These are phyloP conservation scores for Xylariomycetidae sp. DNA, from an alignment of 2,329 filamentous ascomycete genomes.

Conservation along the genomic window DNA sequence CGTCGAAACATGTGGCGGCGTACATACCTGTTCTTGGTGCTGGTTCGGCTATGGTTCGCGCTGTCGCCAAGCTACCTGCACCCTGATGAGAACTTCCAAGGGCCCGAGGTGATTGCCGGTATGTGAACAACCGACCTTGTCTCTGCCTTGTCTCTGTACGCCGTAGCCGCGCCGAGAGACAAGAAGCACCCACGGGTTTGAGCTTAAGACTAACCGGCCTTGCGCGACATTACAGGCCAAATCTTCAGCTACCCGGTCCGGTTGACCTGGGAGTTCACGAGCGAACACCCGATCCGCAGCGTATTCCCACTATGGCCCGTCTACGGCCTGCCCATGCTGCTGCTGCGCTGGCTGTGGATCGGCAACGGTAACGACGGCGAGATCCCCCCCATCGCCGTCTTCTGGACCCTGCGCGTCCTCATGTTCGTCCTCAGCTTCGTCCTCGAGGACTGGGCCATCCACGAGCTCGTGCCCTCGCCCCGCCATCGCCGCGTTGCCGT, in stretches of 20 bases:
- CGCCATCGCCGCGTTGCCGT: constrained; percentile 68
- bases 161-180: too few relatives aligned
- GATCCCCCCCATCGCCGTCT: constrained; percentile 78
- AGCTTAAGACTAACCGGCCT: constrained; percentile 8
- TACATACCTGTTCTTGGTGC: constrained; percentile 75
- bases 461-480: constrained; percentile 78
- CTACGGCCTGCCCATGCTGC: constrained; percentile 88
- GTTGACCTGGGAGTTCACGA: constrained; percentile 94
- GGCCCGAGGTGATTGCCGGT: constrained; percentile 96
- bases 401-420: constrained; percentile 79
- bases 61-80: constrained; percentile 94
- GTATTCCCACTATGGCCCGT: constrained; percentile 94
- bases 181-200: too few relatives aligned
- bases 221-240: constrained; percentile 54
- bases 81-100: constrained; percentile 98
- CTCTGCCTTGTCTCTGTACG: too few relatives aligned
- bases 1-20: constrained; percentile 73
- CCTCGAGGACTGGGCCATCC: constrained; percentile 93
- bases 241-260: constrained; percentile 89
- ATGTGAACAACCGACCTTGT: constrained; percentile 29
- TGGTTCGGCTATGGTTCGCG: constrained; percentile 89
- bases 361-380: constrained; percentile 72
- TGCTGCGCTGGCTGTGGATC: constrained; percentile 88
- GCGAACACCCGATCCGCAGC: constrained; percentile 81
- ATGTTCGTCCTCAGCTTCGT: constrained; percentile 97